Evolutionary conservation across 257 asterid species (phyloP).

Genomic region (Petunia secreta): DNA sequence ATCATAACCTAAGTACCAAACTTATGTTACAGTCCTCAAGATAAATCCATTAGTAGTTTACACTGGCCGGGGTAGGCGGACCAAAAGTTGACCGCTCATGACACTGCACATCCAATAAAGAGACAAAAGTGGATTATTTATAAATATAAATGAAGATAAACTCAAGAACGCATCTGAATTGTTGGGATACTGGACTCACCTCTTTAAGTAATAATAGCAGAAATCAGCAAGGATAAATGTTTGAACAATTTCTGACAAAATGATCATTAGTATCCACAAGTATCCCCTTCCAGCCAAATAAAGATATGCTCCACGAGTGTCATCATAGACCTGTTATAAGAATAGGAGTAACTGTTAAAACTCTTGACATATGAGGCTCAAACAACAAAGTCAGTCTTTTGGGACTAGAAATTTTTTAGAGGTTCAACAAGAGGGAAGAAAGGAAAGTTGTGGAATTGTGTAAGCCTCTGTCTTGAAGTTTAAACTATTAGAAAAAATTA

Average conservation of each 20-base stretch:
- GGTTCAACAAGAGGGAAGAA: neutral
- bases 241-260: conserved; percentile 71
- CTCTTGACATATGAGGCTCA: neutral
- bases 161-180: neutral
- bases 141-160: neutral
- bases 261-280: conserved; percentile 68
- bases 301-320: conserved; percentile 59
- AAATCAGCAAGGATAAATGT: conserved; percentile 90
- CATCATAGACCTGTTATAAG: conserved; percentile 60
- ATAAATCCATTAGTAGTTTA: conserved; percentile 15
- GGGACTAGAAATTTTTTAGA: no score
- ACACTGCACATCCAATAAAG: conserved; percentile 52
- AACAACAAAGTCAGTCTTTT: neutral
- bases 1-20: no score
- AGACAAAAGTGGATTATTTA: neutral
- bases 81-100: conserved; percentile 64
- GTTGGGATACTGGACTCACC: conserved; percentile 40
- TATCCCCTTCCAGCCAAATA: conserved; percentile 61
- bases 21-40: neutral
- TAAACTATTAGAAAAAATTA: neutral
- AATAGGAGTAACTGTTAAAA: neutral
- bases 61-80: conserved; percentile 57
- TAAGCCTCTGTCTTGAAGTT: neutral
- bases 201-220: conserved; percentile 83
- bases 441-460: neutral